phyloP scores from a whole-genome alignment of 768 basidiomycete genomes.

The Psilocybe azurescens region DNA sequence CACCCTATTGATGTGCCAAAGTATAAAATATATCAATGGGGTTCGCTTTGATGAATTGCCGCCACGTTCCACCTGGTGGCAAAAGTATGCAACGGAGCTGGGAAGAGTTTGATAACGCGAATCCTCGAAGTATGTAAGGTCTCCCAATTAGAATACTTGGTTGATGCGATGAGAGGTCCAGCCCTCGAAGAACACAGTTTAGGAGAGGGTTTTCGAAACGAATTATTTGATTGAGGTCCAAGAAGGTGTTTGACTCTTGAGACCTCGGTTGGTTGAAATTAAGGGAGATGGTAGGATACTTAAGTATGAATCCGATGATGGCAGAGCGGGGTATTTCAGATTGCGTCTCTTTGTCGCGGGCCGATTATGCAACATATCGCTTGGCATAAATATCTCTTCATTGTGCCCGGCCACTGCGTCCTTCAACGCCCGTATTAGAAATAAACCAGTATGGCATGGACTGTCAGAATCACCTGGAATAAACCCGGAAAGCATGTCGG shows the following conservation, averaged over 20 bases:
- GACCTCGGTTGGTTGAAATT: neutral
- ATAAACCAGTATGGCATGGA: neutral
- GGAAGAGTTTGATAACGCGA: neutral
- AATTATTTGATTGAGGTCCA: neutral
- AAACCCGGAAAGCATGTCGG: neutral
- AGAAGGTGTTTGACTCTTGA: neutral
- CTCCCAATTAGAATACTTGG: too few relatives aligned
- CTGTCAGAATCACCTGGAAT: neutral
- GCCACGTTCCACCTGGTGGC: neutral
- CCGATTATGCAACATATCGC: neutral
- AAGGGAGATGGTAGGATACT: neutral
- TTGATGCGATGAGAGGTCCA: neutral
- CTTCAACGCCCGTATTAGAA: neutral
- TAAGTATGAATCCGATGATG: too few relatives aligned
- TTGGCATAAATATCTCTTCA: neutral
- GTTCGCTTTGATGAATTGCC: neutral
- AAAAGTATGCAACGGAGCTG: neutral
- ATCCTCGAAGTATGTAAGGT: neutral
- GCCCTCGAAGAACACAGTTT: neutral
- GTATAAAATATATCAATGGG: constrained; percentile 1
- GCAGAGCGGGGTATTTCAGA: neutral
- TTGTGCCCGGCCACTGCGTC: neutral
- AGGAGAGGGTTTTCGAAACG: neutral
- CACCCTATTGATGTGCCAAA: neutral
- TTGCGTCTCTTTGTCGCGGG: neutral